Base-by-base conservation (phyloP, 805 yeast genomes). In the Schwanniomyces pseudopolymorphus region DNA sequence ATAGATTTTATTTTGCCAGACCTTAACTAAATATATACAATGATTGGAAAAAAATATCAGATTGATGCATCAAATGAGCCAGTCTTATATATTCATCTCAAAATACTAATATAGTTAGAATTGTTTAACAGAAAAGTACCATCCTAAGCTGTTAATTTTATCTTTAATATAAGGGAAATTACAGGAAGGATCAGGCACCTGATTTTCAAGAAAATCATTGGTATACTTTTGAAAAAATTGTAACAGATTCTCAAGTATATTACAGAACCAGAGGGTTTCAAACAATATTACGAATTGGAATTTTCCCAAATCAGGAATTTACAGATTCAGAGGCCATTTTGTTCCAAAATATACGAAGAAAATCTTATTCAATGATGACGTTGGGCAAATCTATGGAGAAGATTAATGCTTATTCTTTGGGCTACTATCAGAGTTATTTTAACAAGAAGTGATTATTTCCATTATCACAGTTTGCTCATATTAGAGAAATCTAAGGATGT, bases 211-310 rank as follows among this genome's bases (percentile, higher is more conserved):
- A 48, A 38, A 41, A 56, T 9, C 35, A 61, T 33, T 52, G 58
- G 35, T 44, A 51, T 13, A 47, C 58, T 3, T 71, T 60, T 53
- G 75, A 75, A 21, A 53, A 55, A 11, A 68, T 69, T 25, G 57
- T 65, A 20, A 63, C 69, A 9, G 74, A 69, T 51, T 66, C 69
- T 4, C 75, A 71, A 49, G 72, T 71, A 6, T 64, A 70, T 48
- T 63, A 65, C 8, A 66, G 74, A 2, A 53, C 59, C n/a, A 59
- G 75, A 44, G 71, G 71, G 1, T 65, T 65, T 41, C 71, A n/a
- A 54, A 65, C 41, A 57, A 62, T 17, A 43, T 66, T 45, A 53
- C 54, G 20, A 46, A 51, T 58, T 14, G 65, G 65, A 6, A 7
- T 13, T 1, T 64, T 60, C 46, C 67, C 69, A 9, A 46, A 44